These are phyloP conservation scores for Neospermospora avenae DNA, from an alignment of 2,329 filamentous ascomycete genomes.

Conservation along the genomic window DNA sequence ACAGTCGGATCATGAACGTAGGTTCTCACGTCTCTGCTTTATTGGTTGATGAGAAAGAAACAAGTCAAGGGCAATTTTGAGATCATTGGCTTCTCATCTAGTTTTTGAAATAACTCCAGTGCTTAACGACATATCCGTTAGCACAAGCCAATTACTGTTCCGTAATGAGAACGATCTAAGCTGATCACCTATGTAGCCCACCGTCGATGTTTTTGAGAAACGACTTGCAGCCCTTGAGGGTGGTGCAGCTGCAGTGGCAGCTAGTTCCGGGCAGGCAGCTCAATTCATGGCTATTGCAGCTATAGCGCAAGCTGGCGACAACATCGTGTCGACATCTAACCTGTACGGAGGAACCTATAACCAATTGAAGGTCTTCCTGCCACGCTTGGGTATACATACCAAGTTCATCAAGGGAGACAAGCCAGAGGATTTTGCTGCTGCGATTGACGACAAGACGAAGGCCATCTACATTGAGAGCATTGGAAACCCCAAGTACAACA, in stretches of 20 bases:
- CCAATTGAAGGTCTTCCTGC: slow-evolving; percentile 88
- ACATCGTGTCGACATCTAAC: slow-evolving; percentile 88
- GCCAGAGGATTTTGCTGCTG: slow-evolving; percentile 71
- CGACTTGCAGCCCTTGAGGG: slow-evolving; percentile 93
- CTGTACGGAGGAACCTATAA: slow-evolving; percentile 96
- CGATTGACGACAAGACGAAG: slow-evolving; percentile 92
- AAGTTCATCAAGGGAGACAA: slow-evolving; percentile 85
- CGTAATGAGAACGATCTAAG: neutral
- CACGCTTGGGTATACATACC: slow-evolving; percentile 80
- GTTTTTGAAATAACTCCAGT: too few species aligned
- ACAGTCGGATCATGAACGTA: slow-evolving; percentile 93
- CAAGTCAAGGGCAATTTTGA: neutral
- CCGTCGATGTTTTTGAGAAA: slow-evolving; percentile 94
- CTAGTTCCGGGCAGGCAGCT: slow-evolving; percentile 82
- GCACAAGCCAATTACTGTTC: neutral
- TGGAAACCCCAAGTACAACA: slow-evolving; percentile 89
- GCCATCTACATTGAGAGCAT: slow-evolving; percentile 85
- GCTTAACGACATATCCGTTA: neutral
- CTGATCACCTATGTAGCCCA: slow-evolving; percentile 55
- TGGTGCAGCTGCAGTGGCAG: slow-evolving; percentile 79
- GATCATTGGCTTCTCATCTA: neutral
- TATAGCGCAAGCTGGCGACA: slow-evolving; percentile 84
- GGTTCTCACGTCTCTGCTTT: neutral
- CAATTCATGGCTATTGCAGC: slow-evolving; percentile 88
- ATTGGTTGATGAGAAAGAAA: neutral